These are phyloP conservation scores for Pelargonium exstipulatum DNA, from an alignment of 441 rosid genomes.

Conservation along the genomic window DNA sequence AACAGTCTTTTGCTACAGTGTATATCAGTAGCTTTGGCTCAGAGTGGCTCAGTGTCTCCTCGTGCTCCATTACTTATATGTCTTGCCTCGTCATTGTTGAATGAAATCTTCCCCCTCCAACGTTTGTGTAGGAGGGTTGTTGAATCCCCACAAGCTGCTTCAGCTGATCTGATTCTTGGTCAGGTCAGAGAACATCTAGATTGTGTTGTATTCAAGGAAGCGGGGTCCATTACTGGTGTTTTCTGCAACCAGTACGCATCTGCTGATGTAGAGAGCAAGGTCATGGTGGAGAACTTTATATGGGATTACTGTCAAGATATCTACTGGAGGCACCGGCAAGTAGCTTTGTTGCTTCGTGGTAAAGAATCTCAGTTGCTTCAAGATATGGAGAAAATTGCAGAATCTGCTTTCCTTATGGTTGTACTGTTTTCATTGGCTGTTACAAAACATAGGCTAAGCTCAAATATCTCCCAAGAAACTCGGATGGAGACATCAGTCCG, in stretches of 20 bases:
- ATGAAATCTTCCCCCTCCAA: conserved; percentile 60
- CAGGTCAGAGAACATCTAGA: conserved; percentile 52
- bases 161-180: conserved; percentile 26
- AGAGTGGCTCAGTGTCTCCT: conserved; percentile 58
- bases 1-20: conserved; percentile 50
- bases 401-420: conserved; percentile 89
- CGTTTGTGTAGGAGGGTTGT: conserved; percentile 43
- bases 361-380: conserved; percentile 46
- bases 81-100: conserved; percentile 60
- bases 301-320: conserved; percentile 77
- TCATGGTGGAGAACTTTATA: conserved; percentile 52
- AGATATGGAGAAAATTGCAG: conserved; percentile 70
- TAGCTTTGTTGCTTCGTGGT: conserved; percentile 55
- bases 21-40: conserved; percentile 65
- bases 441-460: conserved; percentile 52
- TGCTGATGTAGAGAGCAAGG: conserved; percentile 52
- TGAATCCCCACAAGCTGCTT: conserved; percentile 22
- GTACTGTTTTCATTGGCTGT: conserved; percentile 70
- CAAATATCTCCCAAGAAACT: conserved; percentile 42
- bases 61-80: conserved; percentile 46
- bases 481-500: conserved; percentile 60
- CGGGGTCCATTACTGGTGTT: conserved; percentile 65
- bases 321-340: conserved; percentile 59
- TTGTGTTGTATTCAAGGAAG: conserved; percentile 62
- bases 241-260: conserved; percentile 70